phyloP scores from a whole-genome alignment of 1,284 basidiomycete species.

The Tremellales sp. region DNA sequence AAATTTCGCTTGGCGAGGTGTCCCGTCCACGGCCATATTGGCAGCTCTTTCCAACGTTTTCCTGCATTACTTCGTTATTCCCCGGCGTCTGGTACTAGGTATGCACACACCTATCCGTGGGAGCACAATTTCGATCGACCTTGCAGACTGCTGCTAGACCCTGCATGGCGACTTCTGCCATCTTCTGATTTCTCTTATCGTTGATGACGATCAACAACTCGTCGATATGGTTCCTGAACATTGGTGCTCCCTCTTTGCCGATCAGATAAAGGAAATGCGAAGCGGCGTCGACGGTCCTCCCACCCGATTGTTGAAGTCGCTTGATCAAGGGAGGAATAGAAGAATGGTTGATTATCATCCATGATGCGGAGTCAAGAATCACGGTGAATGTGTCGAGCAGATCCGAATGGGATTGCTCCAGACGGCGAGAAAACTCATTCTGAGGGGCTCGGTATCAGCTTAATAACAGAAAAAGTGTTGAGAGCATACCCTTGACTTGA shows the following conservation, averaged over 20 bases:
- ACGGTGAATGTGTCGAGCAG: slow-evolving; percentile 65
- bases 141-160: slow-evolving; percentile 66
- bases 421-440: slow-evolving; percentile 70
- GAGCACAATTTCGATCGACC: slow-evolving; percentile 57
- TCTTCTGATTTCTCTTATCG: slow-evolving; percentile 58
- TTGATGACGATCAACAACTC: slow-evolving; percentile 69
- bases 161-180: slow-evolving; percentile 69
- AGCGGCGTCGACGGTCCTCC: slow-evolving; percentile 28
- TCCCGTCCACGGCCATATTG: slow-evolving; percentile 60
- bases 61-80: slow-evolving; percentile 19
- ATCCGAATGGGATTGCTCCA: slow-evolving; percentile 65
- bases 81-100: not conserved
- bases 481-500: slow-evolving; percentile 65
- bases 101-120: slow-evolving; percentile 63
- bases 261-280: slow-evolving; percentile 53
- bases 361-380: slow-evolving; percentile 68
- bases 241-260: slow-evolving; percentile 70
- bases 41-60: slow-evolving; percentile 60
- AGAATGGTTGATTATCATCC: slow-evolving; percentile 76
- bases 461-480: not conserved
- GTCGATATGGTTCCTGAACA: slow-evolving; percentile 69
- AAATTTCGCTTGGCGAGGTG: slow-evolving; percentile 76
- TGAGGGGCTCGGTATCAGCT: slow-evolving; percentile 36
- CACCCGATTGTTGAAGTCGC: slow-evolving; percentile 52
- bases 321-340: slow-evolving; percentile 71